Percentiles rank a stretch among this genome's conserved stretches.
Conservation (phyloP, 805 yeast species). For the Suhomyces faveliae region DNA sequence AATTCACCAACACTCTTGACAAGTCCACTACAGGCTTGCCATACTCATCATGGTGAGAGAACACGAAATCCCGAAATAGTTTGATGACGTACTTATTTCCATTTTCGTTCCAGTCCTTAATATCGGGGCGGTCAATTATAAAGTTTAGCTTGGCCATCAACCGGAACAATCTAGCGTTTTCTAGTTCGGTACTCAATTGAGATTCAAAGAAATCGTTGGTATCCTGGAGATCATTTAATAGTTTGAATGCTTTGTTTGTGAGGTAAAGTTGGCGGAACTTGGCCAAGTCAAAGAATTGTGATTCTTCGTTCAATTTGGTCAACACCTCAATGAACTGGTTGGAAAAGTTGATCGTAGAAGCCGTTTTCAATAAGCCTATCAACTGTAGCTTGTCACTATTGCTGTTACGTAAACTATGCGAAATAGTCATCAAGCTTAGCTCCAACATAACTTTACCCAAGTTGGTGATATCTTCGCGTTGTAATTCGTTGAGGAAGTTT, state of each 20-base stretch:
- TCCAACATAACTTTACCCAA: slow-evolving; percentile 63
- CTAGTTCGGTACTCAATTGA: slow-evolving; percentile 69
- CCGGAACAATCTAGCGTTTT: slow-evolving; percentile 84
- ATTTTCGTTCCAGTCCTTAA: slow-evolving; percentile 61
- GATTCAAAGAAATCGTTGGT: slow-evolving; percentile 59
- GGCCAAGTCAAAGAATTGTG: slow-evolving; percentile 20
- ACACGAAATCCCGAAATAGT: slow-evolving; percentile 79
- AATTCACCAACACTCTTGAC: slow-evolving; percentile 70
- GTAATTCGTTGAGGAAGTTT: slow-evolving; percentile 28
- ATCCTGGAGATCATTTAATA: slow-evolving; percentile 50
- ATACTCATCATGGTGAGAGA: slow-evolving; percentile 75
- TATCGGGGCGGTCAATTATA: slow-evolving; percentile 72
- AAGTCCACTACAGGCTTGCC: slow-evolving; percentile 81
- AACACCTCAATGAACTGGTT: slow-evolving; percentile 47
- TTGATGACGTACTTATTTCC: slow-evolving; percentile 64
- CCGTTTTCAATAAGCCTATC: slow-evolving; percentile 14
- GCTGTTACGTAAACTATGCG: slow-evolving; percentile 22
- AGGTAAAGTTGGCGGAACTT: slow-evolving; percentile 25
- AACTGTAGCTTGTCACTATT: slow-evolving; percentile 10
- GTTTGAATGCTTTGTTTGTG: slow-evolving; percentile 38
- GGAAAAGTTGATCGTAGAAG: slow-evolving; percentile 28
- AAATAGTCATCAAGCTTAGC: slow-evolving; percentile 44
- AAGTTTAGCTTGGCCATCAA: slow-evolving; percentile 78
- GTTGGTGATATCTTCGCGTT: slow-evolving; percentile 53
- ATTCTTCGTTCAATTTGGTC: slow-evolving; percentile 15